Percentiles rank a stretch among this genome's conserved stretches.
Evolutionary conservation across 805 yeast species (phyloP).

Genomic region (Schizosaccharomyces cryophilus): DNA sequence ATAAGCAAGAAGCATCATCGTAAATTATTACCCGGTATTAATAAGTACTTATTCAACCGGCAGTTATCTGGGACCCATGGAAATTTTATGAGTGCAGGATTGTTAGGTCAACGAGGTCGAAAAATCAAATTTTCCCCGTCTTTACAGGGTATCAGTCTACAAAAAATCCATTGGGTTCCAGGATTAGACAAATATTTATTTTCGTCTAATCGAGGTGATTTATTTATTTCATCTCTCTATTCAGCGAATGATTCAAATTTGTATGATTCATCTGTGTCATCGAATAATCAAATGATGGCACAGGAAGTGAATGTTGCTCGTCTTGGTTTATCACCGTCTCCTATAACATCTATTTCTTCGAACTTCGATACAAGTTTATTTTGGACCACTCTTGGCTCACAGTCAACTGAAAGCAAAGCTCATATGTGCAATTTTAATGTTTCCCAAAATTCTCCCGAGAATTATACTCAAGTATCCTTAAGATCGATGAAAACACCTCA

Average conservation of each 20-base stretch:
- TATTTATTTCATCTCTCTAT: neutral
- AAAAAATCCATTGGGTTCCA: neutral
- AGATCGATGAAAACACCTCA: neutral
- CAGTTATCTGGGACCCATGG: too few relatives aligned
- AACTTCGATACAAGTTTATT: neutral
- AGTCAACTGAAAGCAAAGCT: neutral
- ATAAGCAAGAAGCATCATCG: neutral
- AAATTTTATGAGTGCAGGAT: too few relatives aligned
- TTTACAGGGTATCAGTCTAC: neutral
- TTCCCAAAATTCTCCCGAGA: neutral
- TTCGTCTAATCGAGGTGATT: neutral
- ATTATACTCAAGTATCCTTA: neutral
- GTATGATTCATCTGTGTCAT: too few relatives aligned
- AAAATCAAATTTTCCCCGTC: neutral
- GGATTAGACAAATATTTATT: neutral
- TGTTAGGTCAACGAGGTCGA: neutral
- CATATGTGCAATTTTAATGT: neutral
- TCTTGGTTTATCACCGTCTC: too few relatives aligned
- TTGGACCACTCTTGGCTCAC: neutral
- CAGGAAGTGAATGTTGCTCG: too few relatives aligned
- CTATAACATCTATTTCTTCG: too few relatives aligned
- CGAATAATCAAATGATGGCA: too few relatives aligned
- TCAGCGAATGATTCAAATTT: too few relatives aligned
- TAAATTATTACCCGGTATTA: too few relatives aligned
- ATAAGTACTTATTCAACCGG: too few relatives aligned